phyloP scores from a whole-genome alignment of 2,329 filamentous ascomycete genomes.

The Hymenoscyphus linearis region DNA sequence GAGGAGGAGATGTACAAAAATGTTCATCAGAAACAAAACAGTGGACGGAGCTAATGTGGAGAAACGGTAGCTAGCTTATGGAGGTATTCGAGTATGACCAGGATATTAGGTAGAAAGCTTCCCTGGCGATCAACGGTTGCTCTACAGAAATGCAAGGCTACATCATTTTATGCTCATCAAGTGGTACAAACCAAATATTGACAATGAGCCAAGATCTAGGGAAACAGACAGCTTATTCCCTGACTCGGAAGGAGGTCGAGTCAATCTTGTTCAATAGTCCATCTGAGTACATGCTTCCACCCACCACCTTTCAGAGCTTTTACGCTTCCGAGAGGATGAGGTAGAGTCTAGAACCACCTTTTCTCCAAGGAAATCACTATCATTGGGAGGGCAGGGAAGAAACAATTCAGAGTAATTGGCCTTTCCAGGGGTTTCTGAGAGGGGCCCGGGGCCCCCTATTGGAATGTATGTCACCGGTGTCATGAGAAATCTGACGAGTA shows the following conservation, averaged over 20 bases:
- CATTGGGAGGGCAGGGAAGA: neutral
- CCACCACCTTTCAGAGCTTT: neutral
- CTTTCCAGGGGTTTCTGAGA: too few species aligned
- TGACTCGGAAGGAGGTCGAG: neutral
- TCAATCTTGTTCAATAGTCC: neutral
- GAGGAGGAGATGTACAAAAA: neutral
- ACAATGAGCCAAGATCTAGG: neutral
- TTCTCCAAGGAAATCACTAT: neutral
- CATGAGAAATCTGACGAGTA: too few species aligned
- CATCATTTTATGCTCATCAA: neutral
- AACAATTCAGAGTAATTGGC: neutral
- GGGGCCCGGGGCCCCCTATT: too few species aligned
- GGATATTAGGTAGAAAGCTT: neutral
- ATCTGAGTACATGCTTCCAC: neutral
- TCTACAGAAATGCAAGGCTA: neutral
- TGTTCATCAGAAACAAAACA: neutral
- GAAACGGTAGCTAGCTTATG: neutral
- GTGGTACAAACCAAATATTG: neutral
- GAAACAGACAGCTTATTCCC: neutral
- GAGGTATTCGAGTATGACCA: conserved; percentile 8
- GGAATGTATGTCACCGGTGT: too few species aligned
- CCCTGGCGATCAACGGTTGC: conserved; percentile 4
- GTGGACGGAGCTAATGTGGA: neutral
- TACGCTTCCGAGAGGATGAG: neutral
- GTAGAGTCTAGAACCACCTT: neutral